These are phyloP conservation scores for Carex littledalei DNA, from an alignment of 176 grass and related monocot species.

Conservation along the genomic window DNA sequence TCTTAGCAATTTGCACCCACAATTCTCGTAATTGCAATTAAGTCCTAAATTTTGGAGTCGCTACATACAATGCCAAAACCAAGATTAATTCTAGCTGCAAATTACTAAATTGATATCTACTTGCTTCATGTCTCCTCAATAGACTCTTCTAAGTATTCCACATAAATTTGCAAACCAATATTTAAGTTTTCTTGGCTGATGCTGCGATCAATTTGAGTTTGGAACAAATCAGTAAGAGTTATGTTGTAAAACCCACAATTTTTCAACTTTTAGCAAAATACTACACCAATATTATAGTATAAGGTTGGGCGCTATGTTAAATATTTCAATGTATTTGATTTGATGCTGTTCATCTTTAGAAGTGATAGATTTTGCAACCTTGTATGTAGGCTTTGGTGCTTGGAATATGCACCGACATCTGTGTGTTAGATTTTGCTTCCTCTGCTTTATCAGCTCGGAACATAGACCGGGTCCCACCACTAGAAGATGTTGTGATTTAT, in stretches of 20 bases:
- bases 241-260: not conserved
- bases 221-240: not conserved
- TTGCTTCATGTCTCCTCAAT: not conserved
- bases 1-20: not conserved
- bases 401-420: conserved; percentile 78
- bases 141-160: not conserved
- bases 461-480: conserved; percentile 52
- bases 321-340: not conserved
- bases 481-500: conserved; percentile 77
- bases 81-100: not conserved
- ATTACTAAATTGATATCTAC: conserved; percentile 1
- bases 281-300: not conserved
- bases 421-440: conserved; percentile 80
- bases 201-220: not conserved
- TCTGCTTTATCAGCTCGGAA: conserved; percentile 74
- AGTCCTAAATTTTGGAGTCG: not conserved
- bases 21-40: not conserved
- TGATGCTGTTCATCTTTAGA: not conserved
- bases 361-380: not conserved
- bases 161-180: not conserved
- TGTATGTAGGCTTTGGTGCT: conserved; percentile 59
- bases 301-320: not conserved
- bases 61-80: not conserved
- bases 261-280: conserved; percentile 1
- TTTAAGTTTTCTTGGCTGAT: not conserved